phyloP scores from a whole-genome alignment of 2,329 filamentous ascomycete genomes.

The Penicillium sp. region DNA sequence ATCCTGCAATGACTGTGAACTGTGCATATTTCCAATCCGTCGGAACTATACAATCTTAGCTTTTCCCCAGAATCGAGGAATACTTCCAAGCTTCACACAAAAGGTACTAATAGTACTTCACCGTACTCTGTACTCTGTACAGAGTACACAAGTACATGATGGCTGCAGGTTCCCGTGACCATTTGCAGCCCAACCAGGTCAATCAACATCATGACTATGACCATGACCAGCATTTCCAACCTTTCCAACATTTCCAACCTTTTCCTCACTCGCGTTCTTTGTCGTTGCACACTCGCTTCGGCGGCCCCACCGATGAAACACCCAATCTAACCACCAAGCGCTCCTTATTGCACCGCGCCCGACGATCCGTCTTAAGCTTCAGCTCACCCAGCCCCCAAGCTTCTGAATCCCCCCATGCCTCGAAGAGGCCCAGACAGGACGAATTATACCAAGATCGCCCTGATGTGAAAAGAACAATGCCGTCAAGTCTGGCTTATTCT shows the following conservation, averaged over 20 bases:
- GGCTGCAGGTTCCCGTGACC: constrained; percentile 8
- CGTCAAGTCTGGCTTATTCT: constrained; percentile 32
- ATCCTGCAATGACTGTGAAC: neutral
- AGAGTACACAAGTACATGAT: neutral
- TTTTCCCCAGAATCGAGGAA: constrained; percentile 7
- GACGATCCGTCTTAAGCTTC: constrained; percentile 31
- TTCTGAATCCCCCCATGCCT: constrained; percentile 28
- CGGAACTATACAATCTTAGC: constrained; percentile 1
- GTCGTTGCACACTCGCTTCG: constrained; percentile 20
- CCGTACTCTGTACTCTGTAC: neutral
- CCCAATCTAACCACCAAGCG: constrained; percentile 43
- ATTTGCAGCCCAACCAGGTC: constrained; percentile 6
- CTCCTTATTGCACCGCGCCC: constrained; percentile 34
- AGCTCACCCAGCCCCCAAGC: constrained; percentile 21
- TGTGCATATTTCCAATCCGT: neutral
- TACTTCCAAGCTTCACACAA: neutral
- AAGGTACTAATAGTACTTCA: neutral
- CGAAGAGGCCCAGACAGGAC: constrained; percentile 27
- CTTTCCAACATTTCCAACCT: neutral
- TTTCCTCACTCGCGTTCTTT: constrained; percentile 6
- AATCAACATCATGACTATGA: neutral
- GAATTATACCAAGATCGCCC: constrained; percentile 23
- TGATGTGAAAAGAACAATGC: constrained; percentile 35
- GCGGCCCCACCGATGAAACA: constrained; percentile 47
- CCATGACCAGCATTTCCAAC: neutral